Conservation (phyloP, 805 yeast species). For the Wickerhamomyces sydowiorum region DNA sequence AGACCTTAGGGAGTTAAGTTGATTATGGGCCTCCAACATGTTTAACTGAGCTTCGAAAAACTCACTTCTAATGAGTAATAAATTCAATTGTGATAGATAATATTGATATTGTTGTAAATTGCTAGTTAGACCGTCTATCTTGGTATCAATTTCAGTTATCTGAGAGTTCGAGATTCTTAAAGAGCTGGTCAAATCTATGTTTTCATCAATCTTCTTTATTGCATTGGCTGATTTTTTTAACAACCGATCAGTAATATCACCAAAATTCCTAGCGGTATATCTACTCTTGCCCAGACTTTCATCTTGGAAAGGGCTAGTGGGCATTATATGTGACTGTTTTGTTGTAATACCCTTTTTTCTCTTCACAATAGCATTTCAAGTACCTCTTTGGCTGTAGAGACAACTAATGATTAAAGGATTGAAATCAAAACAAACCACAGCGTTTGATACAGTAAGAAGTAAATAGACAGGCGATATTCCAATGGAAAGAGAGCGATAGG, state of each 20-base stretch:
- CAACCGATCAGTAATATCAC: conserved; percentile 12
- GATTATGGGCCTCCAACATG: conserved; percentile 19
- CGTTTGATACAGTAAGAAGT: no score
- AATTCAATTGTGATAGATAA: conserved; percentile 22
- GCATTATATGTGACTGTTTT: background rate
- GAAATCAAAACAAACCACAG: no score
- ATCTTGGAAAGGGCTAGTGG: background rate
- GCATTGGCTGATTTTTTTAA: conserved; percentile 13
- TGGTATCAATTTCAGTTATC: conserved; percentile 16
- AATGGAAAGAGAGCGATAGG: no score
- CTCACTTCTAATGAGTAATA: conserved; percentile 22
- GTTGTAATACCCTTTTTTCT: background rate
- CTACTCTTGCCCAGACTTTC: background rate
- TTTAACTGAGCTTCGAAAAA: conserved; percentile 25
- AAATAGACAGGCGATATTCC: no score
- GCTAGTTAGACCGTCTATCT: conserved; percentile 13
- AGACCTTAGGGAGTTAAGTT: conserved; percentile 8
- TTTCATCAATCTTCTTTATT: conserved; percentile 19
- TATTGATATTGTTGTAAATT: conserved; percentile 23
- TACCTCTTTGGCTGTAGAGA: no score
- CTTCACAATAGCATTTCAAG: no score
- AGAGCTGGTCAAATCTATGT: conserved; percentile 15
- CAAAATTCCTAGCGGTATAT: background rate
- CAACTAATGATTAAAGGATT: no score
- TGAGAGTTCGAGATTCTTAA: conserved; percentile 13